A percentile compares a stretch with the other conserved stretches of the same genome.
Evolutionary conservation across 768 basidiomycete species (phyloP).

Genomic region (Pleurotus eryngii): DNA sequence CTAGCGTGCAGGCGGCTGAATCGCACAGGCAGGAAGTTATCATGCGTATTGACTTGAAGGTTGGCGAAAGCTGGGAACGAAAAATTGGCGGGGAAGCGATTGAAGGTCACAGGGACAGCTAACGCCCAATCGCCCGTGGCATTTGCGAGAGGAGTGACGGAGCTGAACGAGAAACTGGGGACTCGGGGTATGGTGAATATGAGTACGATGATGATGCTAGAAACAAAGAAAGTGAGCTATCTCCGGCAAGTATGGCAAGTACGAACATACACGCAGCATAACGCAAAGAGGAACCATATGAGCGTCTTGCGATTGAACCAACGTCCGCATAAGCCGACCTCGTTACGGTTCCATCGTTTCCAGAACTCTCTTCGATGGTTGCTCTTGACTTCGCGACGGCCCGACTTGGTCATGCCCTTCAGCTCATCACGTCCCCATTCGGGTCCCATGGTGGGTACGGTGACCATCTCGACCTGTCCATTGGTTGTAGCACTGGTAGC

Average conservation of each 20-base stretch:
- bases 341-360: slow-evolving; percentile 75
- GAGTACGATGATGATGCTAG: slow-evolving; percentile 64
- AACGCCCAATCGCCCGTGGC: slow-evolving; percentile 58
- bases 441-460: slow-evolving; percentile 86
- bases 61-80: slow-evolving; percentile 77
- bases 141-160: slow-evolving; percentile 49
- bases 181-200: slow-evolving; percentile 84
- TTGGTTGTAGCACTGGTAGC: slow-evolving; percentile 20
- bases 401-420: slow-evolving; percentile 70
- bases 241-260: slow-evolving; percentile 2
- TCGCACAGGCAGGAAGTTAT: slow-evolving; percentile 74
- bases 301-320: slow-evolving; percentile 74
- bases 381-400: slow-evolving; percentile 57
- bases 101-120: slow-evolving; percentile 62
- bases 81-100: slow-evolving; percentile 82
- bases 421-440: slow-evolving; percentile 87
- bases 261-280: slow-evolving; percentile 50
- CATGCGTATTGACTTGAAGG: slow-evolving; percentile 71
- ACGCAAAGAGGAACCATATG: slow-evolving; percentile 64
- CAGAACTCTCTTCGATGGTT: slow-evolving; percentile 56
- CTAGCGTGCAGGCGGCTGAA: slow-evolving; percentile 65
- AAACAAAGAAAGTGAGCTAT: background rate
- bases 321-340: slow-evolving; percentile 75
- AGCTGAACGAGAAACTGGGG: slow-evolving; percentile 65
- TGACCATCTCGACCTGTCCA: slow-evolving; percentile 80